phyloP scores from a whole-genome alignment of 108 stramenopile species.

The Cyclotella kingstonii region DNA sequence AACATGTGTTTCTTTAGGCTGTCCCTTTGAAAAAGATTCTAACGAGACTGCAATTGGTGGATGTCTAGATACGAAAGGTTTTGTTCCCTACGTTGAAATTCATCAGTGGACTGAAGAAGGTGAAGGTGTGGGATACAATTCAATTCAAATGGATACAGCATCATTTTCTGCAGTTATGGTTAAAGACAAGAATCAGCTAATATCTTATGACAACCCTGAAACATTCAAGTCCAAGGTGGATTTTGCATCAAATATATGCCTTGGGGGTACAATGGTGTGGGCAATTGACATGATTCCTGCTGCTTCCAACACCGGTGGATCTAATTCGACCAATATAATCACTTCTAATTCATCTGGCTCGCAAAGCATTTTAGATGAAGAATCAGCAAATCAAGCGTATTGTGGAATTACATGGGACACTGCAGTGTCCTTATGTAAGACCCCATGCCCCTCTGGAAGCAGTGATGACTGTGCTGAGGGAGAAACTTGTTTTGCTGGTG shows the following conservation, averaged over 20 bases:
- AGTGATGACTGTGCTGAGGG: conserved; percentile 38
- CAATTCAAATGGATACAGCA: conserved; percentile 19
- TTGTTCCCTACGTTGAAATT: conserved; percentile 44
- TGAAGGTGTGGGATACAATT: conserved; percentile 38
- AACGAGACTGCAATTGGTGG: conserved; percentile 44
- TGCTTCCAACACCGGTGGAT: conserved; percentile 6
- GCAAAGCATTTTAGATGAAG: conserved; percentile 24
- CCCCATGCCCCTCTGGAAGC: conserved; percentile 33
- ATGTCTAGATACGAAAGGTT: conserved; percentile 36
- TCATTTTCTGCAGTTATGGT: conserved; percentile 35
- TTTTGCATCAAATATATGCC: conserved; percentile 37
- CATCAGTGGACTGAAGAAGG: conserved; percentile 36
- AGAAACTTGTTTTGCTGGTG: conserved; percentile 42
- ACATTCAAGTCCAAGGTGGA: conserved; percentile 41
- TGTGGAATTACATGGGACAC: conserved; percentile 44
- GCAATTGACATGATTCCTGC: conserved; percentile 37
- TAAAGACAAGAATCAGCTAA: conserved; percentile 36
- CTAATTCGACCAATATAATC: background rate
- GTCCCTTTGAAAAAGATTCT: conserved; percentile 30
- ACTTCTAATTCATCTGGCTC: background rate
- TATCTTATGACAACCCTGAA: conserved; percentile 44
- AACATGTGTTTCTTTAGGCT: conserved; percentile 32
- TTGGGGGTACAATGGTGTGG: conserved; percentile 44
- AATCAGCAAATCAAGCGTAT: conserved; percentile 19
- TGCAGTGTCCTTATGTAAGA: conserved; percentile 23